Base-by-base conservation (phyloP, 129 eudicot genomes). In the Saussurea involucrata region DNA sequence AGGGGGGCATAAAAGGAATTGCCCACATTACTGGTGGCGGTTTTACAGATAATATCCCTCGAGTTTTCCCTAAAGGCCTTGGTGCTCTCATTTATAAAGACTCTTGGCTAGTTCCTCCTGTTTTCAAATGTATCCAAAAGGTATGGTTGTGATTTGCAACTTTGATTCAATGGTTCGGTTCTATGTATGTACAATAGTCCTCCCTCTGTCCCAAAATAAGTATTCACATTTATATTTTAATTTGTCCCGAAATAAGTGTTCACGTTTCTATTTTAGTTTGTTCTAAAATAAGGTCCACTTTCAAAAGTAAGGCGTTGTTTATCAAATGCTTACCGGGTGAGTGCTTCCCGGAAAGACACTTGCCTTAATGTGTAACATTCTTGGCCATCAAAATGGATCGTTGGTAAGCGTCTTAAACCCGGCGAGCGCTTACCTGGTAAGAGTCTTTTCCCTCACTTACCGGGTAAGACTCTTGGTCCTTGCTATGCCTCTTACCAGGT, bases 1-100 rank as follows among this genome's bases (percentile, higher is more conserved):
- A 74, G 66, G 96, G 92, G 49, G 92, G 96, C 12, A 88, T 90
- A 31, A 90, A 87, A 75, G 96, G 96, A 31, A 87, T 90, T 29
- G 96, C 96, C 61, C 92, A 90, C 68, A 84, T 90, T 46, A 90
- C 92, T n/a, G 96, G 96, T 8, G 96, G 96, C 67, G 96, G 96
- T 71, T 90, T 90, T 31, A 90, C 90, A 0, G 92, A 90, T 36
- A 90, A 90, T 61, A 90, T 90, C 44, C 96, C 96, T 27, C 80
- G 90, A 61, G 89, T 90, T 6, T 87, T 90, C 24, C 96, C 92
- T 17, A 75, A 90, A 73, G 96, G 92, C 66, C 87, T 90, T 27
- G 92, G 96, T 32, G 90, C 92, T 44, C 74, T 75, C 61, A 85
- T 87, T 57, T 64, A 68, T 68, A 72, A 82, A 53, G 81, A 78